phyloP scores from a whole-genome alignment of 305 asterid genomes.

The Ajuga reptans region DNA sequence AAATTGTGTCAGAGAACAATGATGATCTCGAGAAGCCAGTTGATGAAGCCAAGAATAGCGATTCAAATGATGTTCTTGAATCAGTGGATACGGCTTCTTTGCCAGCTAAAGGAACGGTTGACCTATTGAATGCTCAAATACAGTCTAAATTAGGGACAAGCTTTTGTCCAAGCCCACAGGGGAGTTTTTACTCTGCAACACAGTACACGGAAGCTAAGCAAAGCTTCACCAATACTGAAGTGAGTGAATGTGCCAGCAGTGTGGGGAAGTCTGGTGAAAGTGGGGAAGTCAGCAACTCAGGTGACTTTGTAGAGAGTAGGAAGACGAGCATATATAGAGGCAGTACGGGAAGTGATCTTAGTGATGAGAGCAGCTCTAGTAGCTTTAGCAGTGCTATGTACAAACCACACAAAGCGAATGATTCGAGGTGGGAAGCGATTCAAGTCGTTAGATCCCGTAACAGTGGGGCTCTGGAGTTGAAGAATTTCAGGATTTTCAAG shows the following conservation, averaged over 20 bases:
- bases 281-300: constrained; percentile 55
- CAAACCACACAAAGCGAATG: constrained; percentile 61
- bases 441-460: constrained; percentile 40
- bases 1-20: constrained; percentile 14
- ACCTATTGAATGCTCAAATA: constrained; percentile 25
- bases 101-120: constrained; percentile 32
- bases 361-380: constrained; percentile 62
- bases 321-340: constrained; percentile 63
- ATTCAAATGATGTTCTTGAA: constrained; percentile 30
- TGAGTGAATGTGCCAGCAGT: constrained; percentile 55
- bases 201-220: constrained; percentile 75
- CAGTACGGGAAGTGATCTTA: constrained; percentile 58
- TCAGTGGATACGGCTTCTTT: constrained; percentile 24
- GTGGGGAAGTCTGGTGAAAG: constrained; percentile 58
- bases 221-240: constrained; percentile 86
- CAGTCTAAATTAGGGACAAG: constrained; percentile 37
- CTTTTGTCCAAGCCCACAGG: constrained; percentile 75
- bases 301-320: constrained; percentile 54
- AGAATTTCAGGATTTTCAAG: constrained; percentile 48
- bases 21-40: constrained; percentile 24
- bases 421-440: constrained; percentile 53
- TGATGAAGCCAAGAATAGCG: constrained; percentile 22
- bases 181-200: constrained; percentile 73
- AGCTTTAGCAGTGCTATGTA: constrained; percentile 42
- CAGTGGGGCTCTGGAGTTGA: constrained; percentile 39